Evolutionary conservation across 495 filamentous ascomycete genomes (phyloP).

Genomic region (Aspergillus nidulans): DNA sequence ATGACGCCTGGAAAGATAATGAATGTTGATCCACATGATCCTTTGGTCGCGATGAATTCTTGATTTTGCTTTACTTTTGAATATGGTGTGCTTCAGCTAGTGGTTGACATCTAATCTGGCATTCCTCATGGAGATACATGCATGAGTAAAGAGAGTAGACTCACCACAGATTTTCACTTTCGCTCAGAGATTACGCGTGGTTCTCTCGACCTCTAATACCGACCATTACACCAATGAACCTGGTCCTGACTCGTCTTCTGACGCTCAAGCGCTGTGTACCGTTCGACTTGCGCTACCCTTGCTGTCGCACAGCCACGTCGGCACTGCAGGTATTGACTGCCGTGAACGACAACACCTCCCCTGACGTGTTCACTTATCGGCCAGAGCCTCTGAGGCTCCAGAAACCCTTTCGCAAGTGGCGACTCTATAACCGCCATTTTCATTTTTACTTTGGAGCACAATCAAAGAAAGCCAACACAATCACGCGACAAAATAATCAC

Average conservation of each 20-base stretch:
- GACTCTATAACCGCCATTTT: neutral
- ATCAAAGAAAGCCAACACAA: neutral
- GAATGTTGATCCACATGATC: conserved; percentile 8
- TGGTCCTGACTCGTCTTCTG: neutral
- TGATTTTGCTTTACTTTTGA: conserved; percentile 3
- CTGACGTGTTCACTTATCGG: neutral
- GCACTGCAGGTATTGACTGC: neutral
- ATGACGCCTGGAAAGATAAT: conserved; percentile 14
- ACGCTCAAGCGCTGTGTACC: neutral
- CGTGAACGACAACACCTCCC: neutral
- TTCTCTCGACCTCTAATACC: neutral
- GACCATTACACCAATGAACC: neutral
- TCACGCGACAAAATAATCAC: neutral
- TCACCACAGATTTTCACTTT: neutral
- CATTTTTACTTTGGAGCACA: neutral
- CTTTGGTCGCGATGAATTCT: conserved; percentile 9
- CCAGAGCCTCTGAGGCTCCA: neutral
- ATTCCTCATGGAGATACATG: conserved; percentile 5
- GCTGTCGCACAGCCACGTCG: neutral
- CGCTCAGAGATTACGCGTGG: neutral
- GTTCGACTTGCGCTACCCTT: neutral
- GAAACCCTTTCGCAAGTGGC: neutral
- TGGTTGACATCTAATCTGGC: conserved; percentile 17
- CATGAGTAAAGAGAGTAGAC: conserved; percentile 8
- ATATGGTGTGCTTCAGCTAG: conserved; percentile 10